A percentile compares a stretch with the other conserved stretches of the same genome.
phyloP scores from a whole-genome alignment of 2,329 filamentous ascomycete genomes.

The Basipetospora chlamydospora region DNA sequence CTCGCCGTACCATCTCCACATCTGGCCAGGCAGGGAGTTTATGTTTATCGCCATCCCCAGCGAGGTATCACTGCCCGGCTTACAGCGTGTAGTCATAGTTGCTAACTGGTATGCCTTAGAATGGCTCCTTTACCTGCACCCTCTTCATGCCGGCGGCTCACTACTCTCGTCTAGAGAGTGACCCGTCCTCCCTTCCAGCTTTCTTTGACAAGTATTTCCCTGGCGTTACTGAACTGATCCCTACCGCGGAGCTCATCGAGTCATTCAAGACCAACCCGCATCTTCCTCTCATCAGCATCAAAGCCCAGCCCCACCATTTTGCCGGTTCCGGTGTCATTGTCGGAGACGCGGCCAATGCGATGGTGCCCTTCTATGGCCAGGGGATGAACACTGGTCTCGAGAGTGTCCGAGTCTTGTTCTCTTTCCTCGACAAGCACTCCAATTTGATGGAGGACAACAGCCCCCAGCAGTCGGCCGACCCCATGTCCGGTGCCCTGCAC shows the following conservation, averaged over 20 bases:
- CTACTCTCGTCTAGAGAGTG: constrained; percentile 52
- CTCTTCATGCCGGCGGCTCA: constrained; percentile 67
- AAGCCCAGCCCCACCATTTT: constrained; percentile 81
- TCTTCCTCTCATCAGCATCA: constrained; percentile 83
- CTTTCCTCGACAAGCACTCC: constrained; percentile 57
- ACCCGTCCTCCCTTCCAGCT: constrained; percentile 41
- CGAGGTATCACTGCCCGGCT: constrained; percentile 25
- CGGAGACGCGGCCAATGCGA: constrained; percentile 90
- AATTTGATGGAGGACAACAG: constrained; percentile 29
- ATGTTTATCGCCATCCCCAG: constrained; percentile 98
- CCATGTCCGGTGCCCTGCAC: constrained; percentile 28
- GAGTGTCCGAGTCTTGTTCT: constrained; percentile 80
- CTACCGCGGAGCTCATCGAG: constrained; percentile 48
- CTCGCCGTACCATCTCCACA: constrained; percentile 86
- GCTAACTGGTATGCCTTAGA: constrained; percentile 25
- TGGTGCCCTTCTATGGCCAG: constrained; percentile 97
- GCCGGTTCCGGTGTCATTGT: constrained; percentile 65
- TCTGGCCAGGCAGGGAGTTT: constrained; percentile 85
- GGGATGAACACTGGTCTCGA: constrained; percentile 96
- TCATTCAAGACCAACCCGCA: constrained; percentile 78
- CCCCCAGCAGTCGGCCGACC: constrained; percentile 17
- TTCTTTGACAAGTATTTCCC: constrained; percentile 83
- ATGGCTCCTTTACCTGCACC: constrained; percentile 89
- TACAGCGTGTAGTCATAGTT: constrained; percentile 6
- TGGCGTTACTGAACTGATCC: constrained; percentile 62